Conservation (phyloP, 2,329 filamentous ascomycete genomes). For the Arachnomyces sp. region DNA sequence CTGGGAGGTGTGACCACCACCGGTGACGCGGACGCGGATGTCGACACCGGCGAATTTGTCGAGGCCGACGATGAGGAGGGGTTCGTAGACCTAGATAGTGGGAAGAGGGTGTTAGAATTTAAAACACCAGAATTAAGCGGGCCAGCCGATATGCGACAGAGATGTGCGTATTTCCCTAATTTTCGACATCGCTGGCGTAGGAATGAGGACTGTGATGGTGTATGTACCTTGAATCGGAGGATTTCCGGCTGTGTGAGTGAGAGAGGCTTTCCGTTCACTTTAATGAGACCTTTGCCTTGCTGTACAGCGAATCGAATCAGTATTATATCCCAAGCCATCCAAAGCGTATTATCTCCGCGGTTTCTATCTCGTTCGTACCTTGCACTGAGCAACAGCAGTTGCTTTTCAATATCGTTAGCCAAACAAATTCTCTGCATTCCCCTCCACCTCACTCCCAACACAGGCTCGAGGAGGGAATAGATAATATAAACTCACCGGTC, state of each 20-base stretch:
- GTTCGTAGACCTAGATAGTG: slow-evolving; percentile 77
- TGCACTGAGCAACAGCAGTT: slow-evolving; percentile 85
- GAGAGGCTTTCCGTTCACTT: slow-evolving; percentile 97
- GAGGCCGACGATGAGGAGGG: slow-evolving; percentile 88
- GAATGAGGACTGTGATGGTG: slow-evolving; percentile 3
- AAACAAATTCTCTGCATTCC: slow-evolving; percentile 9
- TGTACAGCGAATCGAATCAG: slow-evolving; percentile 29
- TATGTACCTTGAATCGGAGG: slow-evolving; percentile 84
- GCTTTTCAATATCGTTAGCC: slow-evolving; percentile 42
- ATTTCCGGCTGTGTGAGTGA: slow-evolving; percentile 90
- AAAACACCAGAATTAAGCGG: not conserved
- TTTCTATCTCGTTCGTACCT: slow-evolving; percentile 48
- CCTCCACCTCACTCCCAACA: slow-evolving; percentile 2
- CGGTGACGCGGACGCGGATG: slow-evolving; percentile 91
- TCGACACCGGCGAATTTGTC: slow-evolving; percentile 97
- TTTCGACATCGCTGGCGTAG: not conserved
- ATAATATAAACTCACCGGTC: slow-evolving; percentile 45
- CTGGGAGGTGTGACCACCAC: slow-evolving; percentile 96
- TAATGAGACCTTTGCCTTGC: slow-evolving; percentile 83
- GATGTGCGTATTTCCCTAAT: no score
- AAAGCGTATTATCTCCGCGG: slow-evolving; percentile 1
- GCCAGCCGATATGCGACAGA: slow-evolving; percentile 3
- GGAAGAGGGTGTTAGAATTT: slow-evolving; percentile 5
- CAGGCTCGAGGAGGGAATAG: slow-evolving; percentile 3
- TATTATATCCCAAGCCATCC: slow-evolving; percentile 15